A percentile compares a stretch with the other conserved stretches of the same genome.
These are phyloP conservation scores for Russula compacta DNA, from an alignment of 768 basidiomycete genomes.

Conservation along the genomic window DNA sequence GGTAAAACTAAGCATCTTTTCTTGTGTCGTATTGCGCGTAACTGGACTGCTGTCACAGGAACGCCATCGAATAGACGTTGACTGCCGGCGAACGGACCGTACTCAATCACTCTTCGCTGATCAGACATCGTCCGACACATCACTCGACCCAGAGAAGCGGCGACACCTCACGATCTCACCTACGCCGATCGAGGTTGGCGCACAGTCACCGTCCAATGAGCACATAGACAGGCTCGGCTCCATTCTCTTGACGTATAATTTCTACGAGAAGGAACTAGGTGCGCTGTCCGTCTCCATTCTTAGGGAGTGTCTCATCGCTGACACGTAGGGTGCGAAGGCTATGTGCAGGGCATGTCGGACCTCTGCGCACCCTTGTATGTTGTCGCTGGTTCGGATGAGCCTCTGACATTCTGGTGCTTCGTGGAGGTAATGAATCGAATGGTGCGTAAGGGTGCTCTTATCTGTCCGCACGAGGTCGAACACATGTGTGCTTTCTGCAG, in stretches of 20 bases:
- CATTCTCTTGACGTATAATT: slow-evolving; percentile 86
- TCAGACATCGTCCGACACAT: slow-evolving; percentile 30
- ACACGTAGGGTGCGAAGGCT: slow-evolving; percentile 43
- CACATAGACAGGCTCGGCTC: slow-evolving; percentile 84
- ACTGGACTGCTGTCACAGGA: slow-evolving; percentile 39
- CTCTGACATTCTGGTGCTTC: slow-evolving; percentile 93
- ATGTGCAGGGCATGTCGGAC: slow-evolving; percentile 99
- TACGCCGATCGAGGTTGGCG: slow-evolving; percentile 61
- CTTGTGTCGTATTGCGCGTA: neutral
- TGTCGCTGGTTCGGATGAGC: slow-evolving; percentile 81
- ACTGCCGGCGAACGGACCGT: slow-evolving; percentile 92
- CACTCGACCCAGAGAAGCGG: slow-evolving; percentile 51
- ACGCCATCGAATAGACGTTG: slow-evolving; percentile 91
- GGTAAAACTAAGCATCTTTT: slow-evolving; percentile 38
- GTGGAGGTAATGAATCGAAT: slow-evolving; percentile 92
- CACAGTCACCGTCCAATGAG: slow-evolving; percentile 82
- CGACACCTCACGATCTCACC: slow-evolving; percentile 66
- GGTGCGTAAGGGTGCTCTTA: slow-evolving; percentile 38
- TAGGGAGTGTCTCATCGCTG: slow-evolving; percentile 13
- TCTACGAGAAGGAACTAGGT: slow-evolving; percentile 85
- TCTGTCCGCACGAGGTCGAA: neutral
- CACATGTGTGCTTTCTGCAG: slow-evolving; percentile 32
- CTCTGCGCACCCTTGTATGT: slow-evolving; percentile 90
- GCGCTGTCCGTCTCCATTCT: slow-evolving; percentile 25
- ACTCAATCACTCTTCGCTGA: slow-evolving; percentile 80